Evolutionary conservation across 768 basidiomycete species (phyloP), one percentile per base, ranked within the genome.

Genomic region (Boletus sp.): DNA sequence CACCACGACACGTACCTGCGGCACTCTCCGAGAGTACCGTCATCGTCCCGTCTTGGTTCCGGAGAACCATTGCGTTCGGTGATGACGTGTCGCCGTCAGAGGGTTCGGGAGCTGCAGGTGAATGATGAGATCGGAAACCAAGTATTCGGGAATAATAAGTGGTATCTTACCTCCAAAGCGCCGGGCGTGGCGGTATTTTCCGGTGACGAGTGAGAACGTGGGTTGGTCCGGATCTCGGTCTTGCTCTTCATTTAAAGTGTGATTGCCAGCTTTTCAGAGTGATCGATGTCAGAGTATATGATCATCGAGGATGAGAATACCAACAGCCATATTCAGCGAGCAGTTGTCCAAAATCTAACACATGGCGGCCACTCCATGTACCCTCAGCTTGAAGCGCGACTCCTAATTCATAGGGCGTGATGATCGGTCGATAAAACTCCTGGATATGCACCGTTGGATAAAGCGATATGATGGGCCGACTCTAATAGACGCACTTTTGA

Each of bases 321-420:
- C 49, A 55, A 56, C 70, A 58, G 17, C 47, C 37, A 14, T 70
- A 61, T 50, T 77, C 76, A 5, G 74, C 68, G 1, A 92, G 68
- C 2, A 92, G 70, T 53, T 77, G 77, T 7, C 78, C 82, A 58
- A 96, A 90, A 65, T 95, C 87, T 11, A 97, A 77, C 7, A 92
- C 80, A 69, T 96, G 95, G 61, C 76, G 76, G 7, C 85, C 90
- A 3, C 82, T 87, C 92, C 87, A 96, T 45, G 71, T 82, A 56
- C 80, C 83, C 50, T 87, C 83, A 1, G 79, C 77, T 55, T 83
- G 82, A 11, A 98, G 77, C 0, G 94, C 92, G 3, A 95, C 72
- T 61, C 88, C 83, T 17, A 97, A 78, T 68, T 99, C 97, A 70
- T 85, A 96, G 0, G 97, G 97, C 1, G 96, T 98, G 30, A 99